A percentile compares a stretch with the other conserved stretches of the same genome.
Evolutionary conservation across 2,329 filamentous ascomycete genomes (phyloP).

Genomic region (Verruconis gallopava): DNA sequence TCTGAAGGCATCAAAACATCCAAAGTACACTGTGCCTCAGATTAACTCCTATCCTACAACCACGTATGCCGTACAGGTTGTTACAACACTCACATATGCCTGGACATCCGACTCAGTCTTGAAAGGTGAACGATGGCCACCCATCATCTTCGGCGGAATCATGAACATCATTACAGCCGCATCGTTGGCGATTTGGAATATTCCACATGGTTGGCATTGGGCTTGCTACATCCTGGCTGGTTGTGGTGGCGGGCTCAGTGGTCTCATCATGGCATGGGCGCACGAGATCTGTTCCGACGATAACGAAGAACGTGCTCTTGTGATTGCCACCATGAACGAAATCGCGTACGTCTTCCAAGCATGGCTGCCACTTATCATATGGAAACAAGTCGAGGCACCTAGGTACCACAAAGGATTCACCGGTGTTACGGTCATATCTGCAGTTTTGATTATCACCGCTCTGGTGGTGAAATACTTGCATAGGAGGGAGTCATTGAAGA

Average conservation of each 20-base stretch:
- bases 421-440: constrained; percentile 38
- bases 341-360: constrained; percentile 57
- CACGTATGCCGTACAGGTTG: constrained; percentile 39
- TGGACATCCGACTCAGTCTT: constrained; percentile 53
- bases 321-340: constrained; percentile 54
- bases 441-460: constrained; percentile 37
- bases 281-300: constrained; percentile 43
- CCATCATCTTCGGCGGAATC: constrained; percentile 44
- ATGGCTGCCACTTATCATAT: constrained; percentile 54
- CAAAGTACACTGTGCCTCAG: constrained; percentile 35
- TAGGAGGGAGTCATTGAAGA: constrained; percentile 1
- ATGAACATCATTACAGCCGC: constrained; percentile 22
- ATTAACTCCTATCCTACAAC: constrained; percentile 44
- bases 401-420: constrained; percentile 48
- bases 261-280: constrained; percentile 40
- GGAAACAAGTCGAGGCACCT: constrained; percentile 52
- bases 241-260: constrained; percentile 33
- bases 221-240: constrained; percentile 45
- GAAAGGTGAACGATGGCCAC: constrained; percentile 48
- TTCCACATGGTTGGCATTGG: constrained; percentile 44
- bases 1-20: constrained; percentile 28
- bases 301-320: constrained; percentile 53
- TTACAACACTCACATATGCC: constrained; percentile 49
- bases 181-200: constrained; percentile 10
- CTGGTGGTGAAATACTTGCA: constrained; percentile 27